These are phyloP conservation scores for Chalciporus pseudorubinellus DNA, from an alignment of 768 basidiomycete species.

Conservation along the genomic window DNA sequence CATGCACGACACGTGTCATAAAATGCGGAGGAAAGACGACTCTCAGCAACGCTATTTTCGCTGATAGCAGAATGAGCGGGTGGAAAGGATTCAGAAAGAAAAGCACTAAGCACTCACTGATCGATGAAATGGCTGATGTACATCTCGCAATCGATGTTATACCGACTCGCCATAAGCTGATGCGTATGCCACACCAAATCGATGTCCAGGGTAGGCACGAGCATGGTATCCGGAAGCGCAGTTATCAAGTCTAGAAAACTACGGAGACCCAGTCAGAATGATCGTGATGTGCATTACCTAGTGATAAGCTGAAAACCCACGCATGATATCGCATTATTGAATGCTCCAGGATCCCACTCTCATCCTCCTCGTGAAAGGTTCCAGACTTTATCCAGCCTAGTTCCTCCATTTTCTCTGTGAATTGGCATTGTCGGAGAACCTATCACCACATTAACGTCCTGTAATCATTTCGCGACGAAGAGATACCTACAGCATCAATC, in stretches of 20 bases:
- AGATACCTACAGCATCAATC: conserved; percentile 47
- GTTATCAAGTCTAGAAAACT: conserved; percentile 59
- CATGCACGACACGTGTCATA: conserved; percentile 53
- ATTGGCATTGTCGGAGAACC: conserved; percentile 58
- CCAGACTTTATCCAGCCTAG: conserved; percentile 49
- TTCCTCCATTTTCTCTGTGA: conserved; percentile 50
- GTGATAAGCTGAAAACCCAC: conserved; percentile 30
- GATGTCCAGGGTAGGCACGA: conserved; percentile 69
- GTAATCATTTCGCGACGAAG: neutral
- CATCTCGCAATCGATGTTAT: conserved; percentile 42
- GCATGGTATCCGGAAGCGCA: conserved; percentile 39
- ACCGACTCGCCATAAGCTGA: conserved; percentile 51
- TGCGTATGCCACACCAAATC: conserved; percentile 78
- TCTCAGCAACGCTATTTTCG: conserved; percentile 50
- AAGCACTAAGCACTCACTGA: conserved; percentile 41
- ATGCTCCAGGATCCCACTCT: conserved; percentile 42
- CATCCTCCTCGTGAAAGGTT: conserved; percentile 39
- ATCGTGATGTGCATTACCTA: neutral
- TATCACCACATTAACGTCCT: conserved; percentile 11
- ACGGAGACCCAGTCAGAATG: neutral
- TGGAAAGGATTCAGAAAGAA: neutral
- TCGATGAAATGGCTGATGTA: conserved; percentile 49
- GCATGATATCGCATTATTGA: conserved; percentile 58
- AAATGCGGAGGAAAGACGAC: conserved; percentile 42
- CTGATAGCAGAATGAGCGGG: conserved; percentile 26